Conservation (phyloP, 148 eudicot genomes). For the Rhododendron kiyosumense region DNA sequence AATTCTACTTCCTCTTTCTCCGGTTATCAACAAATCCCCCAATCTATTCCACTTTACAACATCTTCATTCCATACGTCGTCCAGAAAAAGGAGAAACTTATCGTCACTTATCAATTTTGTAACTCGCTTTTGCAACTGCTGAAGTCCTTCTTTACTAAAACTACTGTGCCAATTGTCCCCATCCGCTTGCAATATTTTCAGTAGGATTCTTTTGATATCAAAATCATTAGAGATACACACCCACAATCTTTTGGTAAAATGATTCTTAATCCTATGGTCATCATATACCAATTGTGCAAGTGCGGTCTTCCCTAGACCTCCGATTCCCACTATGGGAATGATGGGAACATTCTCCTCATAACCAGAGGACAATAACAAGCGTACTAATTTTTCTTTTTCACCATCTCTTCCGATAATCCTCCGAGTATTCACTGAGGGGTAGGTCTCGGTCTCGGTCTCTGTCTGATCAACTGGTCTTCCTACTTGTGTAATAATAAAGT, state of each 20-base stretch:
- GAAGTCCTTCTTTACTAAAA: not conserved
- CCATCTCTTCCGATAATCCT: slow-evolving; percentile 22
- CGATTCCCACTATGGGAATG: slow-evolving; percentile 23
- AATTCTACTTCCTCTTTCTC: slow-evolving; percentile 14
- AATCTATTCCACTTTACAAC: too few relatives aligned
- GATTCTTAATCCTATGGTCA: not conserved
- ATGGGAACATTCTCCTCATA: slow-evolving; percentile 1
- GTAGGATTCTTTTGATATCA: not conserved
- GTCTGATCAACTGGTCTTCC: not conserved
- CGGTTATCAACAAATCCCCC: not conserved
- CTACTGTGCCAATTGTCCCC: not conserved
- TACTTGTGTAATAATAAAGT: slow-evolving; percentile 5
- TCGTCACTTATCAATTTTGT: not conserved
- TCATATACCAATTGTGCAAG: slow-evolving; percentile 20
- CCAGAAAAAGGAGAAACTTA: slow-evolving; percentile 23
- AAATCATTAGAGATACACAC: slow-evolving; percentile 22
- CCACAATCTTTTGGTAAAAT: slow-evolving; percentile 26
- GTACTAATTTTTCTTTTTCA: not conserved
- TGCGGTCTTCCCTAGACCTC: slow-evolving; percentile 31
- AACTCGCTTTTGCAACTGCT: not conserved
- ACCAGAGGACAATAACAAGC: not conserved
- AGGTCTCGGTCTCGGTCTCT: not conserved
- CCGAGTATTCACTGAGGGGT: not conserved
- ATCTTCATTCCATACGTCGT: slow-evolving; percentile 29
- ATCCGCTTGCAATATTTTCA: not conserved